Evolutionary conservation across 352 stramenopile species (phyloP).

Genomic region (Globisporangium solare): DNA sequence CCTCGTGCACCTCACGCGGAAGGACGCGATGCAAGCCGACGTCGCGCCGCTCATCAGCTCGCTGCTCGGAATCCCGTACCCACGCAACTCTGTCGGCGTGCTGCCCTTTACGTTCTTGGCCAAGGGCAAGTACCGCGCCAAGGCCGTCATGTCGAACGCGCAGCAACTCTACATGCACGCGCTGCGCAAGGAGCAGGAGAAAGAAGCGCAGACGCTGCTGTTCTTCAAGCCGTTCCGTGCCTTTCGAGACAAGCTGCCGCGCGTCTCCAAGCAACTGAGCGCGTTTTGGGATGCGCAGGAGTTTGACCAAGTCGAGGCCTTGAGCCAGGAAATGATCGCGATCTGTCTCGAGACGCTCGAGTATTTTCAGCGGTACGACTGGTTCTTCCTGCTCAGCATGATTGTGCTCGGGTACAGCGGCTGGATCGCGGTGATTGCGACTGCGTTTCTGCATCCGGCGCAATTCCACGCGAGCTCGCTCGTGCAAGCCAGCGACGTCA

Average conservation of each 20-base stretch:
- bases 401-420: slow-evolving; percentile 74
- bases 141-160: slow-evolving; percentile 69
- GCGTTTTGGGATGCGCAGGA: slow-evolving; percentile 13
- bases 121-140: slow-evolving; percentile 53
- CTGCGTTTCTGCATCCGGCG: slow-evolving; percentile 50
- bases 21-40: slow-evolving; percentile 84
- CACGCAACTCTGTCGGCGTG: slow-evolving; percentile 80
- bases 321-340: slow-evolving; percentile 65
- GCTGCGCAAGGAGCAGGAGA: slow-evolving; percentile 59
- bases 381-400: slow-evolving; percentile 71
- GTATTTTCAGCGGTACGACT: slow-evolving; percentile 85
- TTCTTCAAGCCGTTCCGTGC: slow-evolving; percentile 50
- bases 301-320: slow-evolving; percentile 30
- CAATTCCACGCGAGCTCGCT: slow-evolving; percentile 27
- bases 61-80: slow-evolving; percentile 67
- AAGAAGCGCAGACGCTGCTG: slow-evolving; percentile 50
- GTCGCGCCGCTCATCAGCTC: slow-evolving; percentile 71
- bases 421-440: slow-evolving; percentile 61
- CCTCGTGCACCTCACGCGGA: slow-evolving; percentile 42
- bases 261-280: slow-evolving; percentile 24
- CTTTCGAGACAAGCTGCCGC: slow-evolving; percentile 39
- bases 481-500: slow-evolving; percentile 1
- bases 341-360: slow-evolving; percentile 69
- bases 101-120: slow-evolving; percentile 68
- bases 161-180: slow-evolving; percentile 66